Evolutionary conservation across 2,329 filamentous ascomycete genomes (phyloP).

Genomic region (Capronia epimyces): DNA sequence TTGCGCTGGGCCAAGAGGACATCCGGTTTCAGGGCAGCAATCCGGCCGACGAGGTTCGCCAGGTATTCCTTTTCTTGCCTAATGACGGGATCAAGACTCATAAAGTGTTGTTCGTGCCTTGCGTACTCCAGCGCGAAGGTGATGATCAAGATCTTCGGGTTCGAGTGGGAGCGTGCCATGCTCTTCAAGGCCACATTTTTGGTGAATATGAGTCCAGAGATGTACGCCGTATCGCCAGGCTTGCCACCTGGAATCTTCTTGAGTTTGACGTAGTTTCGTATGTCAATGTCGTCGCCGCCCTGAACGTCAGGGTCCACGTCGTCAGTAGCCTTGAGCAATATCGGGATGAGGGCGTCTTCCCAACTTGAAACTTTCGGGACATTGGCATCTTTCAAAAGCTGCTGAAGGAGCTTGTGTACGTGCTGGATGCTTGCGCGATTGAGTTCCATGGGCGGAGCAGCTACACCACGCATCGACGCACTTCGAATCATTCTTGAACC

Average conservation of each 20-base stretch:
- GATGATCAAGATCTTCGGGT: constrained; percentile 84
- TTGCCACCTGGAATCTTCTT: constrained; percentile 92
- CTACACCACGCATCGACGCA: constrained; percentile 71
- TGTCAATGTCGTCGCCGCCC: constrained; percentile 89
- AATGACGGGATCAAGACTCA: constrained; percentile 95
- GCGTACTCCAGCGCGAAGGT: constrained; percentile 96
- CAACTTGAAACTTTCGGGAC: constrained; percentile 71
- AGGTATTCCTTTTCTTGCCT: constrained; percentile 94
- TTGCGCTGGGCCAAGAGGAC: constrained; percentile 88
- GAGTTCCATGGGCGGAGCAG: constrained; percentile 71
- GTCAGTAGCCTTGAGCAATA: constrained; percentile 83
- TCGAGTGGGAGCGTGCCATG: constrained; percentile 80
- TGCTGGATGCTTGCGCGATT: constrained; percentile 84
- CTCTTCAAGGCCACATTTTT: constrained; percentile 95
- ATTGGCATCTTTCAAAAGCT: constrained; percentile 70
- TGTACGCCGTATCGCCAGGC: constrained; percentile 88
- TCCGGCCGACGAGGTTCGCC: constrained; percentile 83
- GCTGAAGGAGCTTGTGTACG: constrained; percentile 75
- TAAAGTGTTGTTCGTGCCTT: constrained; percentile 87
- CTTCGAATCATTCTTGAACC: constrained; percentile 62
- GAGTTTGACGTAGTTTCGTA: constrained; percentile 92
- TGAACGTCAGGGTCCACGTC: constrained; percentile 92
- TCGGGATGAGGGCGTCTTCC: constrained; percentile 86
- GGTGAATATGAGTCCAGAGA: constrained; percentile 93
- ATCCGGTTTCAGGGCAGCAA: constrained; percentile 76